Conservation (phyloP, 352 stramenopile genomes). For the Aphanomyces euteiches region DNA sequence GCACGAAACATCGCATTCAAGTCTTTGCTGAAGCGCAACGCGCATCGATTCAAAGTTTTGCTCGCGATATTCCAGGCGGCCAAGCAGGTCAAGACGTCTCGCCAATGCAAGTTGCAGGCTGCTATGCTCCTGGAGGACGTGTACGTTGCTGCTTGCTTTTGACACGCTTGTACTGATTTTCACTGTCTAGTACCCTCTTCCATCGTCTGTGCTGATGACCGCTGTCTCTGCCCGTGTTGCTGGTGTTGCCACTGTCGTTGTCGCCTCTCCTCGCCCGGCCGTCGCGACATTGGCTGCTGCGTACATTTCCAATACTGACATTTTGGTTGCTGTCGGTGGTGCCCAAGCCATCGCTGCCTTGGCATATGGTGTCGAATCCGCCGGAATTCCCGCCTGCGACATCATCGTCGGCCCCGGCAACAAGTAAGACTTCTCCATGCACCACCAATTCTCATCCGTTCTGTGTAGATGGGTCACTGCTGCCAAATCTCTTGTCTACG, state of each 20-base stretch:
- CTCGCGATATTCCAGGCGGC: conserved; percentile 93
- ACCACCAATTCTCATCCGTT: neutral
- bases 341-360: conserved; percentile 93
- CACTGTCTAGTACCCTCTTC: conserved; percentile 87
- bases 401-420: conserved; percentile 99
- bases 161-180: conserved; percentile 14
- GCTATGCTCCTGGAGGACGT: conserved; percentile 96
- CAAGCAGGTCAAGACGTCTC: conserved; percentile 91
- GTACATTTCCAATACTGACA: conserved; percentile 91
- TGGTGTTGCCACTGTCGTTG: conserved; percentile 91
- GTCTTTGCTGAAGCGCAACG: conserved; percentile 93
- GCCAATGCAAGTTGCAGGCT: conserved; percentile 84
- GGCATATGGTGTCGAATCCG: conserved; percentile 90
- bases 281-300: conserved; percentile 92
- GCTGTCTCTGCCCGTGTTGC: conserved; percentile 92
- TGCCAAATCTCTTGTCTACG: conserved; percentile 96
- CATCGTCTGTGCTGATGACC: conserved; percentile 98
- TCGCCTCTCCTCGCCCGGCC: conserved; percentile 91
- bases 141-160: conserved; percentile 33
- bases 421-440: conserved; percentile 50
- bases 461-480: conserved; percentile 94
- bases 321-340: conserved; percentile 70
- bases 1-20: conserved; percentile 87
- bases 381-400: conserved; percentile 88
- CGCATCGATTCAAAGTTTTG: conserved; percentile 87